Evolutionary conservation across 2,329 filamentous ascomycete genomes (phyloP), one percentile per base, ranked within the genome.

Genomic region (Colletotrichum brevisporum): DNA sequence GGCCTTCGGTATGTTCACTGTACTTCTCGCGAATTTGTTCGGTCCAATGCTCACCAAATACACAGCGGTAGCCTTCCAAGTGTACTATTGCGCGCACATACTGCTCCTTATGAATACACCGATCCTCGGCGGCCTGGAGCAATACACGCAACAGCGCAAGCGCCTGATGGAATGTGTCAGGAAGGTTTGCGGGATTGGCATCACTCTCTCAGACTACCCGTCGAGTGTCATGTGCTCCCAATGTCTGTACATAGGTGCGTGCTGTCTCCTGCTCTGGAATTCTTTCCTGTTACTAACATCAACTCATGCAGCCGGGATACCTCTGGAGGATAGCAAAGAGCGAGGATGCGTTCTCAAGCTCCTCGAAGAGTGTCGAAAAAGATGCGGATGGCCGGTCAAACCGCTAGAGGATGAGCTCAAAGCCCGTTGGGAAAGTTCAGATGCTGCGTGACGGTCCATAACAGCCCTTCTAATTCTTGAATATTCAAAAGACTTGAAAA

Each of bases 141-240:
- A 63, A 6, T 73, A 71, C 54, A 60, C 70, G 9, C 55, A 71
- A 18, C 73, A 73, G 13, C 70, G 71, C 24, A 70, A 70, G 31
- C 66, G 64, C 9, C 69, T 75, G 5, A 70, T 73, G 60, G 62
- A 71, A 5, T 71, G 70, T 24, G 69, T 73, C n/a, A 66, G 69
- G 21, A 68, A 73, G 18, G 72, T 73, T 1, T 74, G 74, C 31
- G 73, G 74, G 5, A 75, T 75, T n/a, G 74, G 58, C 39, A 54
- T 73, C 70, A 71, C 71, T 6, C 54, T 72, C 4, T 73, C 65
- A 5, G 73, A 74, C 15, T 71, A 73, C 51, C 72, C 73, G 3
- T 74, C 73, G 0, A 74, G 72, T 31, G 67, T 74, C 57, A 65
- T 75, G 65, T 74, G 67, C 43, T 75, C 73, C 18, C 75, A 78